Percentiles rank a stretch among this genome's conserved stretches.
These are phyloP conservation scores for Gossypium ekmanianum DNA, from an alignment of 345 rosid genomes.

Conservation along the genomic window DNA sequence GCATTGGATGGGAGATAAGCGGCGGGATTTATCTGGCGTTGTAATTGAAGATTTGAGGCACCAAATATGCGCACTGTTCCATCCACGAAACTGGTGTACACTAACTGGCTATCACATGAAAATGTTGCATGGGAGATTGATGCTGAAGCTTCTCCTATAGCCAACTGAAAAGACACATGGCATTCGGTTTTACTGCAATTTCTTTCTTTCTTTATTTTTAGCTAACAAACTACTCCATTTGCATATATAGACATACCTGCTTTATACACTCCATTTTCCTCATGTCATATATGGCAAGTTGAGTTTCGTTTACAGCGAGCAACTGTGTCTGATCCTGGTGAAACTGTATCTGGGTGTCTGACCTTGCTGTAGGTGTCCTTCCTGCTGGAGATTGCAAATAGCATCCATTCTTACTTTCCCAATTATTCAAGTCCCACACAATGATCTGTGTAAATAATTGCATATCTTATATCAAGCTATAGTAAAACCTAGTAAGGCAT, in stretches of 20 bases:
- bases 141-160: conserved; percentile 35
- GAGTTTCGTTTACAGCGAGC: conserved; percentile 29
- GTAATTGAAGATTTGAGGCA: conserved; percentile 43
- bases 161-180: conserved; percentile 38
- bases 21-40: conserved; percentile 43
- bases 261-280: conserved; percentile 25
- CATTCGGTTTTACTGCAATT: neutral
- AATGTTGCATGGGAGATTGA: conserved; percentile 54
- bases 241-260: conserved; percentile 26
- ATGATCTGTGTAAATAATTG: conserved; percentile 27
- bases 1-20: conserved; percentile 44
- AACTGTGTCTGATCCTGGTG: conserved; percentile 38
- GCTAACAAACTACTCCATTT: neutral
- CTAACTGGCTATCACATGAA: conserved; percentile 62
- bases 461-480: neutral
- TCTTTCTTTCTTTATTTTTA: neutral
- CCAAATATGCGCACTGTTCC: conserved; percentile 43
- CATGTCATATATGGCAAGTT: conserved; percentile 30
- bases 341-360: conserved; percentile 35
- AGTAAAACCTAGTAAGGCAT: neutral
- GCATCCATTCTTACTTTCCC: conserved; percentile 26
- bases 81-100: conserved; percentile 51
- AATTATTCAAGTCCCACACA: conserved; percentile 32
- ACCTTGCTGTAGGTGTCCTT: neutral
- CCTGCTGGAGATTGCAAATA: conserved; percentile 25